Conservation (phyloP, 805 yeast genomes). For the Candida manassasensis region DNA sequence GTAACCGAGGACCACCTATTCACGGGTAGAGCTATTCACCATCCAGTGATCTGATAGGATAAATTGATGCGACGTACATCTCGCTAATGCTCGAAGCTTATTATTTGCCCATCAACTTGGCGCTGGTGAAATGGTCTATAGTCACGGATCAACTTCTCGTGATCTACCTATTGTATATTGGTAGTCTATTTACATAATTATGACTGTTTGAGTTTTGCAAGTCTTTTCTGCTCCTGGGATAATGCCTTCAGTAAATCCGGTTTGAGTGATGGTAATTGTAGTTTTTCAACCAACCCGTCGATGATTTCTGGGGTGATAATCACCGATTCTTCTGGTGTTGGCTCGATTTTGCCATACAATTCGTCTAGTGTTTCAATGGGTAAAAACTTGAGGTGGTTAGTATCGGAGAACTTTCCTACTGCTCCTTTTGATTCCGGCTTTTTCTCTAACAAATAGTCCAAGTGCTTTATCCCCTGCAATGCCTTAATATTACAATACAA, state of each 20-base stretch:
- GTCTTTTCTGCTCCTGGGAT: constrained; percentile 43
- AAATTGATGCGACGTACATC: too few relatives aligned
- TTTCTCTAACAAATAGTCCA: constrained; percentile 49
- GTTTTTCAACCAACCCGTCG: constrained; percentile 38
- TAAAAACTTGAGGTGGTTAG: constrained; percentile 21
- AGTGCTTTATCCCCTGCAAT: constrained; percentile 64
- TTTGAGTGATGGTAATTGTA: constrained; percentile 43
- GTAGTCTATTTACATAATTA: too few relatives aligned
- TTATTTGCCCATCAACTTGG: too few relatives aligned
- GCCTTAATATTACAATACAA: constrained; percentile 84
- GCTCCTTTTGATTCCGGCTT: constrained; percentile 3
- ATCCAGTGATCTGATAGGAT: too few relatives aligned
- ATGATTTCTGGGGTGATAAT: constrained; percentile 44
- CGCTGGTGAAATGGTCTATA: too few relatives aligned
- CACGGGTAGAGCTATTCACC: too few relatives aligned
- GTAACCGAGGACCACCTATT: too few relatives aligned
- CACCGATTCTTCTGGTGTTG: constrained; percentile 25
- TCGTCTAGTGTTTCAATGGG: constrained; percentile 13
- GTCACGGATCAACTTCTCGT: too few relatives aligned
- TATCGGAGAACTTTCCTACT: constrained; percentile 9
- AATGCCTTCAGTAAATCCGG: constrained; percentile 48
- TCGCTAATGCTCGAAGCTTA: too few relatives aligned
- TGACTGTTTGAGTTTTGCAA: background rate
- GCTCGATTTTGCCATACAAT: constrained; percentile 10
- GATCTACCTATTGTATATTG: too few relatives aligned